Base-by-base conservation (phyloP, 345 rosid species). In the Hypericum perforatum region DNA sequence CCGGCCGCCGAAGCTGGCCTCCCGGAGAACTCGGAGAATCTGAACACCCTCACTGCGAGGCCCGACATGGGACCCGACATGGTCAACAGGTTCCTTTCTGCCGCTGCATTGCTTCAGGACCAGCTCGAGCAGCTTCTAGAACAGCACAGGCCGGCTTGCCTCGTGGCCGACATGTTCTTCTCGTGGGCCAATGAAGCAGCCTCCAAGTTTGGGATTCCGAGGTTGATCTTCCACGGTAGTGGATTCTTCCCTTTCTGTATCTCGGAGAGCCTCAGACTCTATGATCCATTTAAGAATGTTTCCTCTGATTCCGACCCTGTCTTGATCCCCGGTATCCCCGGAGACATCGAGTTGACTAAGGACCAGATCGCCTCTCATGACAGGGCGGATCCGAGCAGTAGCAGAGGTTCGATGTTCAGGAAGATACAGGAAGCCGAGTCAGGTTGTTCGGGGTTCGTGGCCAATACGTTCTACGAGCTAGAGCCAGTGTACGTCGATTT, bases 121-220 rank as follows among this genome's bases (percentile, higher is more conserved):
- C 79, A 63, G 7, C 16, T 71, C 0, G 76, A 75, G 29, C 8
- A 48, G 56, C 43, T 68, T 8, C 54, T 75, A 2, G 37, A 16
- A 32, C 56, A 62, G 49, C 37, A 15, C 6, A 38, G 15, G 0
- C 78, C 78, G 1, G 37, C 59, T 57, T 63, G 62, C 40, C 39
- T 76, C 8, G 45, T 67, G 16, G 58, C 75, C 0, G 78, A 76
- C 57, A 39, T 61, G 36, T 45, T 67, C 45, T 57, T 55, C 36
- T 68, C 77, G 9, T 76, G 75, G 77, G 62, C 73, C 14, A 54
- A 62, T 3, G 57, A 60, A 0, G 37, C 44, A 15, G 75, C 76
- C 0, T 16, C 56, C 9, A 69, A 66, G 53, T 56, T 15, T 37
- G 62, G 68, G 8, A 72, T 78, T 42, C 80, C 78, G 0, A 41